phyloP scores from a whole-genome alignment of 345 rosid genomes.

The Eucalyptus tenuipes region DNA sequence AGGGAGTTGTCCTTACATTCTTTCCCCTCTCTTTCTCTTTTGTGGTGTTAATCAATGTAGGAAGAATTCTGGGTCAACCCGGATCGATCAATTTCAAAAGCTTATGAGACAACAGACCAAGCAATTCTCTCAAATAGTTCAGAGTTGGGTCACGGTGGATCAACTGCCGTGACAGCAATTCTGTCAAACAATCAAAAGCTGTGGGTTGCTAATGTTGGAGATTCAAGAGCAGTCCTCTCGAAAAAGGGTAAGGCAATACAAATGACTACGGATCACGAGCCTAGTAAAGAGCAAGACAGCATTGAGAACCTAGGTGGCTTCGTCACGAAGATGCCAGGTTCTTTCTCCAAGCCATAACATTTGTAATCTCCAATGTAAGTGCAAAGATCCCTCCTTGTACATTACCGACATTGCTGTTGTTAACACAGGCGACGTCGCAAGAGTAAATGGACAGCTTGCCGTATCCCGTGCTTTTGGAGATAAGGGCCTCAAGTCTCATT shows the following conservation, averaged over 20 bases:
- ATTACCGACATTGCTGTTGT: background rate
- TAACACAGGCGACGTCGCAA: conserved; percentile 48
- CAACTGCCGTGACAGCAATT: conserved; percentile 74
- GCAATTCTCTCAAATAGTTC: conserved; percentile 43
- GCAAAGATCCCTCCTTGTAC: background rate
- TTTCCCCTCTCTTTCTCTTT: background rate
- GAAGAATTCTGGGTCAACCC: conserved; percentile 44
- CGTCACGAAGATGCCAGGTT: conserved; percentile 75
- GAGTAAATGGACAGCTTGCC: conserved; percentile 63
- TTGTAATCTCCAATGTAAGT: background rate
- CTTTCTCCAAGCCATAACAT: background rate
- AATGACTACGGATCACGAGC: conserved; percentile 56
- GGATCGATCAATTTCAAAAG: conserved; percentile 21
- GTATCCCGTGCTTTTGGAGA: conserved; percentile 74
- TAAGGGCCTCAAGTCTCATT: conserved; percentile 52
- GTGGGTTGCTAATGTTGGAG: conserved; percentile 63
- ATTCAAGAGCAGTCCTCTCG: conserved; percentile 58
- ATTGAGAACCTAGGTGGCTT: conserved; percentile 58
- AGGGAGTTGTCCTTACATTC: background rate
- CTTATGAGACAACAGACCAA: conserved; percentile 55
- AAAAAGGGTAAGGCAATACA: conserved; percentile 44
- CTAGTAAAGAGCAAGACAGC: conserved; percentile 49
- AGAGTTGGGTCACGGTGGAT: conserved; percentile 61
- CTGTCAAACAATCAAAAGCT: conserved; percentile 33
- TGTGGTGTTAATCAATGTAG: background rate